Percentiles rank a stretch among this genome's conserved stretches.
phyloP scores from a whole-genome alignment of 129 eudicot genomes.

The carrot (Daucus carota) region DH1_v3.0 NC_030387.2:39768501-39769000 shows the following conservation, averaged over 20 bases:
- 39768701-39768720: conserved; percentile 50
- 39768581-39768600: neutral
- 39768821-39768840: conserved; percentile 96
- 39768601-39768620: conserved; percentile 25
- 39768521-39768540: conserved; percentile 2
- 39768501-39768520: neutral
- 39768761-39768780: neutral
- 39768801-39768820: conserved; percentile 99
- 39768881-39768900: conserved; percentile 97
- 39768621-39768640: conserved; percentile 94
- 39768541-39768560: neutral
- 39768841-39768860: conserved; percentile 80
- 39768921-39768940: conserved; percentile 5
- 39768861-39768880: conserved; percentile 81
- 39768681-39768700: conserved; percentile 95
- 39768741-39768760: conserved; percentile 10
- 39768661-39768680: conserved; percentile 99
- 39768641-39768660: conserved; percentile 97
- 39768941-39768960: neutral
- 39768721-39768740: neutral
- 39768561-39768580: no score
- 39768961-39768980: neutral
- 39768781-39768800: conserved; percentile 13
- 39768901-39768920: conserved; percentile 94
- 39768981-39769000: neutral